Conservation (phyloP, 208 protist genomes). For the Blastocrithidia nonstop region DNA sequence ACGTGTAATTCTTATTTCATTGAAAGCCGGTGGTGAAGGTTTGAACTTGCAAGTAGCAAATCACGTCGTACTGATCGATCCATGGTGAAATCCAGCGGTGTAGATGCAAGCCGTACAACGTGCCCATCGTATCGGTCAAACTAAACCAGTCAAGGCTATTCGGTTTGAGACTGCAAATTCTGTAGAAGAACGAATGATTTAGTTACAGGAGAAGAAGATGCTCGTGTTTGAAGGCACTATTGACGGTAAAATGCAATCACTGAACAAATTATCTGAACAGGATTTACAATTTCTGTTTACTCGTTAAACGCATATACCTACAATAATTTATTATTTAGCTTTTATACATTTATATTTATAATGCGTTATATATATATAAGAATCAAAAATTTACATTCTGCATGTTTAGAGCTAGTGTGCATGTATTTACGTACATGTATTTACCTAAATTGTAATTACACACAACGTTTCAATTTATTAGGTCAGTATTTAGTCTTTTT, state of each 20-base stretch:
- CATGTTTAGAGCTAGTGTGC: too few species aligned
- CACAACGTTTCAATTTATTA: too few species aligned
- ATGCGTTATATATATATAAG: neutral
- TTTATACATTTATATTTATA: neutral
- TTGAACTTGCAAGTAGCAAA: slow-evolving; percentile 97
- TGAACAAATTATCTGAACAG: slow-evolving; percentile 68
- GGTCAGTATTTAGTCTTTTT: too few species aligned
- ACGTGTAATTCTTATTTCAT: slow-evolving; percentile 94
- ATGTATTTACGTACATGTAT: slow-evolving; percentile 4
- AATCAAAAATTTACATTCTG: too few species aligned
- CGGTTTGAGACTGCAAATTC: slow-evolving; percentile 90
- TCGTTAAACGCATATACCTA: slow-evolving; percentile 9
- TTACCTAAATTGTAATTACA: neutral
- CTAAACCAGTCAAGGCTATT: slow-evolving; percentile 90
- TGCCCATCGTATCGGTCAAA: slow-evolving; percentile 97
- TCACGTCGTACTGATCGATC: slow-evolving; percentile 97
- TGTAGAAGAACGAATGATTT: slow-evolving; percentile 85
- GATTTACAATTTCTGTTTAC: slow-evolving; percentile 86
- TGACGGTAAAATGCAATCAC: slow-evolving; percentile 73
- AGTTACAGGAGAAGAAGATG: slow-evolving; percentile 89
- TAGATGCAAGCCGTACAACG: slow-evolving; percentile 97
- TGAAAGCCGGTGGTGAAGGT: slow-evolving; percentile 96
- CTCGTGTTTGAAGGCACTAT: slow-evolving; percentile 87
- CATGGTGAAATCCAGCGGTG: slow-evolving; percentile 96
- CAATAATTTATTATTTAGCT: neutral